These are phyloP conservation scores for Arthrobotrys entomopaga DNA, from an alignment of 2,329 filamentous ascomycete genomes.

Conservation along the genomic window DNA sequence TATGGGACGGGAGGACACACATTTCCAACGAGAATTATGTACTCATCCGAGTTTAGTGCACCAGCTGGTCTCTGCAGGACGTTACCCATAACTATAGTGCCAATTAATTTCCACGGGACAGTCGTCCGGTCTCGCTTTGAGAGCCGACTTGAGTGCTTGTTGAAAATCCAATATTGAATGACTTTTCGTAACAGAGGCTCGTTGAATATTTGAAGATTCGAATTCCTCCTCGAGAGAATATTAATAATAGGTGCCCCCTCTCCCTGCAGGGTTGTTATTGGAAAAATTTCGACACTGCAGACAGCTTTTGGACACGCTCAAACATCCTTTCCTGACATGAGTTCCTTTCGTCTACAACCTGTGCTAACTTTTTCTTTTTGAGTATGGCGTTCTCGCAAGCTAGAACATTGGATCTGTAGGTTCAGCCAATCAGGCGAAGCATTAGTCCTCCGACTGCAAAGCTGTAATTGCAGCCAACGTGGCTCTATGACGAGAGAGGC, in stretches of 20 bases:
- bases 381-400: constrained; percentile 36
- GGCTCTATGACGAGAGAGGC: constrained; percentile 53
- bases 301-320: constrained; percentile 24
- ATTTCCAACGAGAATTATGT: constrained; percentile 55
- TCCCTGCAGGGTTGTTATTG: constrained; percentile 24
- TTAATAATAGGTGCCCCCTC: constrained; percentile 9
- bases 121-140: background rate
- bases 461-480: constrained; percentile 41
- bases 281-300: constrained; percentile 24
- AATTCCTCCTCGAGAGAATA: constrained; percentile 14
- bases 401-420: constrained; percentile 16
- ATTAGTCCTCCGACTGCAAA: constrained; percentile 43
- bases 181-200: constrained; percentile 6
- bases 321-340: constrained; percentile 39
- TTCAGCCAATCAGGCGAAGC: constrained; percentile 33
- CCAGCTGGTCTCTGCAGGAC: constrained; percentile 52
- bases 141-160: constrained; percentile 15
- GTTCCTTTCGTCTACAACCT: constrained; percentile 45
- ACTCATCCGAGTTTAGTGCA: constrained; percentile 55
- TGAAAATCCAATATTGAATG: constrained; percentile 33
- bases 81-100: constrained; percentile 49
- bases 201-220: constrained; percentile 34
- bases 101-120: background rate
- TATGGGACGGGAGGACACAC: constrained; percentile 39
- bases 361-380: constrained; percentile 37